Conservation (phyloP, 176 grass and related monocot genomes). For the Triticum dicoccoides region DNA sequence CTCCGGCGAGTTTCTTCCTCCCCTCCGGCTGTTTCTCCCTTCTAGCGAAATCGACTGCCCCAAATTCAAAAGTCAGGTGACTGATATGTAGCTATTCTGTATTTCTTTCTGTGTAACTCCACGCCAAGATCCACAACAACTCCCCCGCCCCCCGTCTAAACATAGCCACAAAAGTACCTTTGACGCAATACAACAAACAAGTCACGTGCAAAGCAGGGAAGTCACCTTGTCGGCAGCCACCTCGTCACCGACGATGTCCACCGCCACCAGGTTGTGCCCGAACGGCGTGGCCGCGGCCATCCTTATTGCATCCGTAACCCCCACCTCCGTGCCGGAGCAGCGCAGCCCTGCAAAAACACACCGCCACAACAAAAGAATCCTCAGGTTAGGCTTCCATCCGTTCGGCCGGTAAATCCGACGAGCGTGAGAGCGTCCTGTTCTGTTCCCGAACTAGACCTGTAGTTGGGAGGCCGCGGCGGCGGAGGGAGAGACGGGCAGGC, state of each 20-base stretch:
- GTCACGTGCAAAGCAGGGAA: background rate
- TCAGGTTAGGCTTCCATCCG: background rate
- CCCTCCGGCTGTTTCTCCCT: too few species aligned
- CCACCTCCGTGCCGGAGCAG: slow-evolving; percentile 21
- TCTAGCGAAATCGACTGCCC: too few species aligned
- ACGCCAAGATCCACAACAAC: background rate
- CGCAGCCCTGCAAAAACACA: background rate
- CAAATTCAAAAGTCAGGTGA: too few species aligned
- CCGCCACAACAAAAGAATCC: background rate
- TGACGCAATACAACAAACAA: slow-evolving; percentile 17
- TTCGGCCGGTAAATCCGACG: background rate
- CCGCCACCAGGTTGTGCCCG: slow-evolving; percentile 13
- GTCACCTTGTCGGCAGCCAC: slow-evolving; percentile 9
- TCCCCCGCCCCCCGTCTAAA: background rate
- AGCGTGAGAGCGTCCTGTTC: background rate
- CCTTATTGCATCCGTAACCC: background rate
- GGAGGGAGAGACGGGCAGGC: background rate
- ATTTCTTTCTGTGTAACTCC: too few species aligned
- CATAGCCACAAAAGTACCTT: background rate
- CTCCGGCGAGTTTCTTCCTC: too few species aligned
- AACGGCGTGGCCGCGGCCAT: background rate
- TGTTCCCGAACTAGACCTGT: background rate
- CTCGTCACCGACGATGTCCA: background rate
- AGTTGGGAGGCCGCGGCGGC: background rate
- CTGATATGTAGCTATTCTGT: too few species aligned